Base-by-base conservation (phyloP, 176 grass and related monocot genomes). In the Poa pratensis region DNA sequence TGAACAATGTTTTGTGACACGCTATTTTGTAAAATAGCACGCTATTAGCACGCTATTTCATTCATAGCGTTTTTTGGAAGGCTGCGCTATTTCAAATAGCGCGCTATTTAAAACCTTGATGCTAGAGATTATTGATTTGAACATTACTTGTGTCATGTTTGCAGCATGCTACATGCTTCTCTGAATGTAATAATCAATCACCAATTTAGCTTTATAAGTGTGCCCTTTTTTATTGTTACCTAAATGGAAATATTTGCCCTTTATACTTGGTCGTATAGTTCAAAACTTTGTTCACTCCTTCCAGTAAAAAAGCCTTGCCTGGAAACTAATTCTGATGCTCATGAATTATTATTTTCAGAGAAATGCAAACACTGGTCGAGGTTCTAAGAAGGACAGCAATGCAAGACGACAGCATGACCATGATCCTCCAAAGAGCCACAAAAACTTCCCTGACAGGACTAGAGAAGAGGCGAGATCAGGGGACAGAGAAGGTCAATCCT, bases 321-420 rank as follows among this genome's bases (percentile, higher is more conserved):
- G 32, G 4, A 9, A 5, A 80, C 50, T 23, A 35, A 57, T 68
- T 63, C 51, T 73, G 6, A 53, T 86, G 6, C 68, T 73, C 0
- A 12, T 81, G 42, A 34, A 40, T 26, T 74, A 13, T 80, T 84
- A 54, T 74, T 63, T 78, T 75, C 51, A 95, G 90, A 92, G 77
- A 88, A 86, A 88, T 70, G 80, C 88, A 50, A 90, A 95, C 73
- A 82, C 90, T 14, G 86, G 83, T 74, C 90, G 88, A 86, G 90
- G 86, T 82, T 87, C 86, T 30, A 86, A 88, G 82, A 90, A 95
- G 65, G 88, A 92, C 26, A 85, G 75, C 5, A 80, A 78, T 14
- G 59, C 83, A 84, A 86, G 18, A 72, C 90, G 86, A 86, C 80
- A 90, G 58, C 76, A 95, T 51, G 88, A 92, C 58, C 72, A 7